Conservation (phyloP, 2,329 filamentous ascomycete species). For the Ascochyta lentis region DNA sequence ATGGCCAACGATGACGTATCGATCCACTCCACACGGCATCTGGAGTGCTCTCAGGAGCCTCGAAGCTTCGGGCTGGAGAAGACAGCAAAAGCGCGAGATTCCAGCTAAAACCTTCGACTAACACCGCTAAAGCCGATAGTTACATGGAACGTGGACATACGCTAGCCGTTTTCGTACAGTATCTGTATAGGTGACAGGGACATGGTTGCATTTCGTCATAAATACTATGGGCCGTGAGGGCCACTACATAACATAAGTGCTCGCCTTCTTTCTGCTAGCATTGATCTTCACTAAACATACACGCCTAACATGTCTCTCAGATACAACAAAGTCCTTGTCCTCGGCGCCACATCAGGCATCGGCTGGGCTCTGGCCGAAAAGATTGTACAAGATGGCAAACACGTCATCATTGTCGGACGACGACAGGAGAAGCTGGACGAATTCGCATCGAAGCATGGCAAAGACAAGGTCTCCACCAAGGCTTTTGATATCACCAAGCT, state of each 20-base stretch:
- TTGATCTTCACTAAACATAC: neutral
- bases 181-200: neutral
- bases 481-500: slow-evolving; percentile 61
- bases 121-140: slow-evolving; percentile 6
- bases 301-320: slow-evolving; percentile 50
- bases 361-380: slow-evolving; percentile 59
- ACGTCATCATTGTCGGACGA: slow-evolving; percentile 58
- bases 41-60: neutral
- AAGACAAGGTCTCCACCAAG: slow-evolving; percentile 54
- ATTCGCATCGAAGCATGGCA: slow-evolving; percentile 56
- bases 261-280: too few species aligned
- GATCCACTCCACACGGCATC: slow-evolving; percentile 2
- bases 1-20: slow-evolving; percentile 10
- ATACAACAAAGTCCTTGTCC: slow-evolving; percentile 61
- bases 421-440: slow-evolving; percentile 59
- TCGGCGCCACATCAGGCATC: slow-evolving; percentile 62
- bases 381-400: slow-evolving; percentile 56
- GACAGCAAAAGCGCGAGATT: neutral
- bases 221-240: neutral
- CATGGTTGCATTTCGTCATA: slow-evolving; percentile 2
- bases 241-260: neutral
- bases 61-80: neutral
- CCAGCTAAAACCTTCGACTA: neutral
- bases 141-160: neutral
- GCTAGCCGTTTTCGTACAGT: neutral